These are phyloP conservation scores for Hypholoma fasciculare DNA, from an alignment of 768 basidiomycete genomes.

Conservation along the genomic window DNA sequence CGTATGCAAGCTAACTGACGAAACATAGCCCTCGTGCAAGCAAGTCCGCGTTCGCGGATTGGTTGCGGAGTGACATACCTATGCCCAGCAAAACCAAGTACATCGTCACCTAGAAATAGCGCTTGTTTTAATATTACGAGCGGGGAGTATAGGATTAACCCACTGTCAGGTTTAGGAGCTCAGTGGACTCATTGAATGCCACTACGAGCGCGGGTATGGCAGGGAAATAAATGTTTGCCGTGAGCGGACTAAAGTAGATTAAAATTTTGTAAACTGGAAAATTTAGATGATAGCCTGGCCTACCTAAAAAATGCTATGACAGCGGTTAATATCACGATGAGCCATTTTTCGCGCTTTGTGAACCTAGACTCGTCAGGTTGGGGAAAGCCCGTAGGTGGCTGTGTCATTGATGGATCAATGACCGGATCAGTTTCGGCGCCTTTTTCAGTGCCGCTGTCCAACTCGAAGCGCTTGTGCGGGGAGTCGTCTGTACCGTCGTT, in stretches of 20 bases:
- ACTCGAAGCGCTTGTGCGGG: too few species aligned
- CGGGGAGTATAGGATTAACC: not conserved
- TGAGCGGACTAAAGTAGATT: conserved; percentile 51
- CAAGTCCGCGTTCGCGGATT: too few species aligned
- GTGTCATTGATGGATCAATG: too few species aligned
- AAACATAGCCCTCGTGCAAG: too few species aligned
- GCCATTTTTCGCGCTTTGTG: conserved; percentile 61
- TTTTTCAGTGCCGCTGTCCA: too few species aligned
- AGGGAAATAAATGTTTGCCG: conserved; percentile 78
- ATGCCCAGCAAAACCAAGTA: conserved; percentile 72
- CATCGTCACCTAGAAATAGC: conserved; percentile 48
- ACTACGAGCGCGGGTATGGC: conserved; percentile 67
- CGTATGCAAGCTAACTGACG: not conserved
- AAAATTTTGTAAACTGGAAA: not conserved
- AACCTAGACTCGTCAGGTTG: conserved; percentile 40
- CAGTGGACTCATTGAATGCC: conserved; percentile 64
- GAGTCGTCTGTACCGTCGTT: too few species aligned
- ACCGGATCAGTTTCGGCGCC: too few species aligned
- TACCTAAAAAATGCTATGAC: conserved; percentile 68
- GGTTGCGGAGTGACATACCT: conserved; percentile 34
- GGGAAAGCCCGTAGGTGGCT: too few species aligned
- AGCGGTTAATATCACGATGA: conserved; percentile 56
- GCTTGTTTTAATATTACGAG: not conserved
- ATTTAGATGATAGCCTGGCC: not conserved
- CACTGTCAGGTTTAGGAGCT: conserved; percentile 79